phyloP scores from a whole-genome alignment of 1,284 basidiomycete genomes.

The Ceratobasidium sp. region DNA sequence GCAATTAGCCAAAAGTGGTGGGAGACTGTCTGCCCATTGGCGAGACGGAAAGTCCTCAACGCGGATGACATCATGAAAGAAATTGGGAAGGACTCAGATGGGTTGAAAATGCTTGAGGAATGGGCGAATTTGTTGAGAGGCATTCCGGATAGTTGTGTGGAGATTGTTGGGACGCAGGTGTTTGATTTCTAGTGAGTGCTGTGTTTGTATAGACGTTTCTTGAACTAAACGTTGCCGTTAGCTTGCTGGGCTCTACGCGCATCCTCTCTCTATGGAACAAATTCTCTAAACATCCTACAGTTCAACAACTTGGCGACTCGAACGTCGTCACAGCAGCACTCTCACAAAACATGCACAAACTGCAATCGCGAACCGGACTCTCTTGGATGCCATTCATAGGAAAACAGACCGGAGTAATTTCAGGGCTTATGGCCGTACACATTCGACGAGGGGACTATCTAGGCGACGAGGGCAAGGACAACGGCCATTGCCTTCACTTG shows the following conservation, averaged over 20 bases:
- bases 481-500: constrained; percentile 26
- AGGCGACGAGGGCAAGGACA: constrained; percentile 28
- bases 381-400: constrained; percentile 24
- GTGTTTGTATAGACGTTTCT: too few relatives aligned
- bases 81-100: constrained; percentile 48
- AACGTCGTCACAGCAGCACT: constrained; percentile 39
- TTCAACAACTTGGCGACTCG: constrained; percentile 55
- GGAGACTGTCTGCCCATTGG: constrained; percentile 57
- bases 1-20: constrained; percentile 57
- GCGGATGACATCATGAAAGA: constrained; percentile 35
- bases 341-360: constrained; percentile 41
- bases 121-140: constrained; percentile 57
- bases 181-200: constrained; percentile 59
- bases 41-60: constrained; percentile 50
- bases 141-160: constrained; percentile 59
- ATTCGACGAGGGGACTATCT: constrained; percentile 58
- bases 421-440: constrained; percentile 52
- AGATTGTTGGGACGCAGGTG: constrained; percentile 56
- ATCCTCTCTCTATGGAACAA: constrained; percentile 60
- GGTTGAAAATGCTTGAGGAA: constrained; percentile 52
- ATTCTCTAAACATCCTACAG: constrained; percentile 59
- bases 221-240: neutral
- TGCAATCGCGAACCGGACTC: constrained; percentile 1
- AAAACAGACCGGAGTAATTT: constrained; percentile 14
- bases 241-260: constrained; percentile 57